phyloP scores from a whole-genome alignment of 352 stramenopile species.

The Phytophthora parvispora region DNA sequence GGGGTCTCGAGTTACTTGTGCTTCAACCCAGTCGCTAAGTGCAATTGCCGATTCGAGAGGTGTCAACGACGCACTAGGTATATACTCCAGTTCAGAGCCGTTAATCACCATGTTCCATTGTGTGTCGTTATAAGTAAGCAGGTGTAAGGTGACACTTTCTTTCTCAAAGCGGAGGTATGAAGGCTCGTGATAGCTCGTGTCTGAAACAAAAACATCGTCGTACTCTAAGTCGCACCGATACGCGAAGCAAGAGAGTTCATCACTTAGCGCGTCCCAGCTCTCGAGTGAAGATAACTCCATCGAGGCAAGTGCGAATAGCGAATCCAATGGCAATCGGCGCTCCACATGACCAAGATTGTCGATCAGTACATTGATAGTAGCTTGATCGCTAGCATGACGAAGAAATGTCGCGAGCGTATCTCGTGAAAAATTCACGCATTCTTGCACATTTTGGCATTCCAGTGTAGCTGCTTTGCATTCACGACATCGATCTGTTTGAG shows the following conservation, averaged over 20 bases:
- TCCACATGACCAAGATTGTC: neutral
- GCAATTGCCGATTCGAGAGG: neutral
- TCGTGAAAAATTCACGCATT: neutral
- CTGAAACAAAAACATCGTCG: neutral
- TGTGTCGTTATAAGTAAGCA: neutral
- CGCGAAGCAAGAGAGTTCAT: neutral
- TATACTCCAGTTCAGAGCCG: neutral
- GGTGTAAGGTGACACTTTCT: neutral
- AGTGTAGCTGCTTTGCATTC: neutral
- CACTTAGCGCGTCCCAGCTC: neutral
- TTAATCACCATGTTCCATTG: neutral
- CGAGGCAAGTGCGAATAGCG: neutral
- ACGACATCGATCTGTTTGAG: neutral
- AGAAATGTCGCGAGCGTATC: neutral
- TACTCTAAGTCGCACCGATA: slow-evolving; percentile 1
- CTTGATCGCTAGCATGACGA: neutral
- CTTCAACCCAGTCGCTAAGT: neutral
- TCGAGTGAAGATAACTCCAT: neutral
- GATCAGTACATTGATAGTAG: neutral
- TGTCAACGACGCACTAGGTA: neutral
- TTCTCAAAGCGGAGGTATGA: neutral
- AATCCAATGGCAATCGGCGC: neutral
- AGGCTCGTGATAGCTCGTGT: neutral
- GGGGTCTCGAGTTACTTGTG: neutral
- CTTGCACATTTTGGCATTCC: neutral